Evolutionary conservation across 106 monocot genomes (phyloP).

Genomic region (Acorus gramineus): DNA sequence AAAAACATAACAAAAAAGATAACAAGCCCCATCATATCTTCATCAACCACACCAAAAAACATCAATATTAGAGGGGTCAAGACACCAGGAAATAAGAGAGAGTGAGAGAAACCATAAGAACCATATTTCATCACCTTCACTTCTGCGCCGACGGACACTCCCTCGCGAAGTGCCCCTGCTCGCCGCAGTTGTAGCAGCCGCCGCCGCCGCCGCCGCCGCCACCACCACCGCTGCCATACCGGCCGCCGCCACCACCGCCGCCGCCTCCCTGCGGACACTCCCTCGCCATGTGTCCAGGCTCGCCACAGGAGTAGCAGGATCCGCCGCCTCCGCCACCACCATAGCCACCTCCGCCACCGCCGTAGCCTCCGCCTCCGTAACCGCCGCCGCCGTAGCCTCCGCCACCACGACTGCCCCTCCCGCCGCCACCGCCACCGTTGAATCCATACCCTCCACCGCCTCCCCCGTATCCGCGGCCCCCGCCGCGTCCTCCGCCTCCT

Average conservation of each 20-base stretch:
- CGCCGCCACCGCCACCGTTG: slow-evolving; percentile 14
- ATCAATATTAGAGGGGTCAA: too few relatives aligned
- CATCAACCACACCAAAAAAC: too few relatives aligned
- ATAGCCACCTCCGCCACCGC: slow-evolving; percentile 6
- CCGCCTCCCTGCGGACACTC: background rate
- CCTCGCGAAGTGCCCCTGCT: too few relatives aligned
- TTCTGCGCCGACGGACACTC: too few relatives aligned
- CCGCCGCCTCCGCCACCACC: slow-evolving; percentile 10
- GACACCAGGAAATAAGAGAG: too few relatives aligned
- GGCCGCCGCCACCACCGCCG: background rate
- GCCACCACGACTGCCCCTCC: slow-evolving; percentile 9
- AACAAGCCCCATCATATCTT: too few relatives aligned
- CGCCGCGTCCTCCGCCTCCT: slow-evolving; percentile 7
- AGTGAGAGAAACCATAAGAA: too few relatives aligned
- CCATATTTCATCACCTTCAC: too few relatives aligned
- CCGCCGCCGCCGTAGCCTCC: slow-evolving; percentile 13
- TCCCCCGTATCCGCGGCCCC: slow-evolving; percentile 6
- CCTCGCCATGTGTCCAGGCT: background rate
- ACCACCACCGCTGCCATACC: background rate
- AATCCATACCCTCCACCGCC: slow-evolving; percentile 7
- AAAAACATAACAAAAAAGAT: too few relatives aligned
- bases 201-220: slow-evolving; percentile 20
- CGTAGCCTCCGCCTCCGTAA: slow-evolving; percentile 8
- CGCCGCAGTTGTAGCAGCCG: background rate
- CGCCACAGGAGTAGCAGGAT: slow-evolving; percentile 1